A percentile compares a stretch with the other conserved stretches of the same genome.
Conservation (phyloP, 169 alveolate species). For the Plasmodium gaboni region DNA sequence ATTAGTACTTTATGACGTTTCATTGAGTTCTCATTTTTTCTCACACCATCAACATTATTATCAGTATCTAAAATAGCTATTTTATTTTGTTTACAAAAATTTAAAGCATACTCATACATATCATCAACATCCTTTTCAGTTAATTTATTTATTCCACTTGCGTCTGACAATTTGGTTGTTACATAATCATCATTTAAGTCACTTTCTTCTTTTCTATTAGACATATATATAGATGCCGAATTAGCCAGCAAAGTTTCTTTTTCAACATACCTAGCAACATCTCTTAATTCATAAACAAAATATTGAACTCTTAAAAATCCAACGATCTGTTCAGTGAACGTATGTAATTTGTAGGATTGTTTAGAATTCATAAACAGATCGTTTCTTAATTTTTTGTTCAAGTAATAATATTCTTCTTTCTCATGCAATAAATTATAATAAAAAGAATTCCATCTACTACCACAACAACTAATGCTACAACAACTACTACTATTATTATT, state of each 20-base stretch:
- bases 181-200: too few relatives aligned
- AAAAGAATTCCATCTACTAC: not conserved
- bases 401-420: not conserved
- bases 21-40: not conserved
- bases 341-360: constrained; percentile 18
- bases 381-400: constrained; percentile 8
- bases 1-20: not conserved
- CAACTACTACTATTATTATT: not conserved
- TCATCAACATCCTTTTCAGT: not conserved
- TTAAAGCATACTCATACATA: constrained; percentile 48
- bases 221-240: too few relatives aligned
- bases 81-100: constrained; percentile 47
- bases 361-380: constrained; percentile 8
- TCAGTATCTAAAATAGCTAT: constrained; percentile 21
- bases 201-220: too few relatives aligned
- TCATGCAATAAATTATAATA: not conserved
- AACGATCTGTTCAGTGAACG: constrained; percentile 10
- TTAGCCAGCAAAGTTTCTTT: too few relatives aligned
- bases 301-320: constrained; percentile 49
- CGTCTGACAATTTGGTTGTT: too few relatives aligned
- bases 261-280: too few relatives aligned
- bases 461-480: not conserved
- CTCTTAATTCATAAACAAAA: constrained; percentile 49
- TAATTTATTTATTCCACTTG: too few relatives aligned
- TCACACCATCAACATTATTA: not conserved